A percentile compares a stretch with the other conserved stretches of the same genome.
phyloP scores from a whole-genome alignment of 164 flowering plant species.

The Magnolia changhungtana region DNA sequence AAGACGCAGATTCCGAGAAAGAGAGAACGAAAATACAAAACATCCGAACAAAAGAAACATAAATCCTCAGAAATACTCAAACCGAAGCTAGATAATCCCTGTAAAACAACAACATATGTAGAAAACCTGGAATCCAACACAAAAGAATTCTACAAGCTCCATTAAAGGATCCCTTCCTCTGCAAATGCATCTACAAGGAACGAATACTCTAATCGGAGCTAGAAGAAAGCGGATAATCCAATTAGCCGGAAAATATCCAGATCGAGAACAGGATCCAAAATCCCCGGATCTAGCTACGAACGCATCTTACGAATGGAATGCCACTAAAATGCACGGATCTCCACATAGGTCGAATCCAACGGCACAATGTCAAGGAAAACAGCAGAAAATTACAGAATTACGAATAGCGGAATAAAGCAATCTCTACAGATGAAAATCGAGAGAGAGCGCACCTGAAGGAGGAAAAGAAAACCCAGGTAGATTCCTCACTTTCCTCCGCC shows the following conservation, averaged over 20 bases:
- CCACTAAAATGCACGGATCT: not conserved
- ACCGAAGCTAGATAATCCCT: not conserved
- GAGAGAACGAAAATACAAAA: not conserved
- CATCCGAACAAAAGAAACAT: not conserved
- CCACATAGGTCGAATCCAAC: not conserved
- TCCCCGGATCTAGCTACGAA: not conserved
- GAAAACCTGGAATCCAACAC: not conserved
- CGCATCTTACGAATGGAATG: not conserved
- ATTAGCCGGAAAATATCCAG: not conserved
- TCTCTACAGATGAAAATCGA: not conserved
- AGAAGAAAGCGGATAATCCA: not conserved
- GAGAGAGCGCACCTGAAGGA: not conserved
- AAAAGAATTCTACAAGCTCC: not conserved
- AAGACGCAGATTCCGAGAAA: not conserved
- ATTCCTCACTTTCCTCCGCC: slow-evolving; percentile 4
- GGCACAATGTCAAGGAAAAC: not conserved
- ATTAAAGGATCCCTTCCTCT: not conserved
- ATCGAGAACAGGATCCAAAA: not conserved
- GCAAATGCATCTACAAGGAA: not conserved
- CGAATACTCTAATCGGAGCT: not conserved
- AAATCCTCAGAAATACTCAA: too few species aligned
- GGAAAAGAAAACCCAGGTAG: not conserved
- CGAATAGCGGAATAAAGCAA: too few species aligned
- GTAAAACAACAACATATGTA: too few species aligned
- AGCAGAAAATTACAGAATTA: not conserved